These are phyloP conservation scores for Schoenoplectus triqueter DNA, from an alignment of 202 grass and related monocot species.

Conservation along the genomic window DNA sequence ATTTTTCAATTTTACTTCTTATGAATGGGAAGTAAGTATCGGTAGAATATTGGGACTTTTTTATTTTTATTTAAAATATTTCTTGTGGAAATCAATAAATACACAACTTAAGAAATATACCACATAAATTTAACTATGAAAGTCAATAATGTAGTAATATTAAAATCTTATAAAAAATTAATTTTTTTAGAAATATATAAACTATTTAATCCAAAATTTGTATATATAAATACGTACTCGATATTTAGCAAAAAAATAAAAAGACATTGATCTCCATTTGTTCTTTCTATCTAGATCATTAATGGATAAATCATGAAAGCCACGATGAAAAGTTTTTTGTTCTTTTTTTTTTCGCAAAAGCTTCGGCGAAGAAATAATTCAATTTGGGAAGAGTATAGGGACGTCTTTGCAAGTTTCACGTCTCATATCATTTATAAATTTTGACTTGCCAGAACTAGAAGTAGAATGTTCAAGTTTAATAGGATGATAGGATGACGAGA, in stretches of 20 bases:
- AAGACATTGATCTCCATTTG: neutral
- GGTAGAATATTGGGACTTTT: too few relatives aligned
- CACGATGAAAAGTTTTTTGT: neutral
- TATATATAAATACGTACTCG: too few relatives aligned
- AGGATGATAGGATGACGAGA: neutral
- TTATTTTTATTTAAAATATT: too few relatives aligned
- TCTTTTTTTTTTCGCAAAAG: neutral
- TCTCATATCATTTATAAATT: neutral
- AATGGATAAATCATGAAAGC: neutral
- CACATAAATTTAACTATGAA: neutral
- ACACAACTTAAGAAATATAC: neutral
- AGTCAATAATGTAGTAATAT: neutral
- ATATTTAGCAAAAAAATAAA: neutral
- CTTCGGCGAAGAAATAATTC: neutral
- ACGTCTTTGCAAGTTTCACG: neutral
- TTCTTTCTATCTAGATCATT: too few relatives aligned
- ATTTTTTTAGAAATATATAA: neutral
- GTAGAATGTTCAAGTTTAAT: neutral
- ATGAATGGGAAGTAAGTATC: too few relatives aligned
- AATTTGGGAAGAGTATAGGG: neutral
- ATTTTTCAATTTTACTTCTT: too few relatives aligned
- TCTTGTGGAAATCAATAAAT: too few relatives aligned
- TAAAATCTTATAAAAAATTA: neutral
- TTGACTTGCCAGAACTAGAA: slow-evolving; percentile 21
- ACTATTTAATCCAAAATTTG: too few relatives aligned